phyloP scores from a whole-genome alignment of 352 stramenopile species.

The Phytophthora sp. region DNA sequence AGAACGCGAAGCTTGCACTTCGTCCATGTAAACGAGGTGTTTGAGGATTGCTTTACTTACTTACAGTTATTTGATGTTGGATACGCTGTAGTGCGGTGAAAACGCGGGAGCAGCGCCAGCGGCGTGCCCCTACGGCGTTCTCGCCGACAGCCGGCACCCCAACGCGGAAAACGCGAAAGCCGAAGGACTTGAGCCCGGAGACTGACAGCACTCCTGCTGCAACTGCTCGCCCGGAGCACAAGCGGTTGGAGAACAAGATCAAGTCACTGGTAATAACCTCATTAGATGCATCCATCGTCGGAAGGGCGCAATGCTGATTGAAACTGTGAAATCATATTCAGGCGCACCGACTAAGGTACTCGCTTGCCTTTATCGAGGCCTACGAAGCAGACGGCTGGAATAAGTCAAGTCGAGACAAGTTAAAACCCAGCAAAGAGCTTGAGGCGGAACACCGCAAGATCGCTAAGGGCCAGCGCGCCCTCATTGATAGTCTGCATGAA shows the following conservation, averaged over 20 bases:
- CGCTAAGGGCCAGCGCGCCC: conserved; percentile 48
- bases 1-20: background rate
- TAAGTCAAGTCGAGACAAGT: conserved; percentile 73
- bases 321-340: conserved; percentile 14
- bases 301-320: conserved; percentile 8
- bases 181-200: conserved; percentile 18
- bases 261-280: conserved; percentile 52
- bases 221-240: conserved; percentile 33
- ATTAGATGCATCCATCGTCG: too few relatives aligned
- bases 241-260: conserved; percentile 42
- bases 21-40: background rate
- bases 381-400: conserved; percentile 88
- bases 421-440: conserved; percentile 83
- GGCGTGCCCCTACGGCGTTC: conserved; percentile 33
- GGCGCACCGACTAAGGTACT: conserved; percentile 63
- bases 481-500: conserved; percentile 52
- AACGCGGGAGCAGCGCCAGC: conserved; percentile 35
- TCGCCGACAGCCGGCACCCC: conserved; percentile 25
- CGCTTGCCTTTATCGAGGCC: conserved; percentile 81
- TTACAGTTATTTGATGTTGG: background rate
- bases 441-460: conserved; percentile 61
- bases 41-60: background rate
- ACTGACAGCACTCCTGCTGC: conserved; percentile 3
- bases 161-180: conserved; percentile 29
- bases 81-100: conserved; percentile 27